Base-by-base conservation (phyloP, 2,329 filamentous ascomycete species). In the Simplicillium aogashimaense region DNA sequence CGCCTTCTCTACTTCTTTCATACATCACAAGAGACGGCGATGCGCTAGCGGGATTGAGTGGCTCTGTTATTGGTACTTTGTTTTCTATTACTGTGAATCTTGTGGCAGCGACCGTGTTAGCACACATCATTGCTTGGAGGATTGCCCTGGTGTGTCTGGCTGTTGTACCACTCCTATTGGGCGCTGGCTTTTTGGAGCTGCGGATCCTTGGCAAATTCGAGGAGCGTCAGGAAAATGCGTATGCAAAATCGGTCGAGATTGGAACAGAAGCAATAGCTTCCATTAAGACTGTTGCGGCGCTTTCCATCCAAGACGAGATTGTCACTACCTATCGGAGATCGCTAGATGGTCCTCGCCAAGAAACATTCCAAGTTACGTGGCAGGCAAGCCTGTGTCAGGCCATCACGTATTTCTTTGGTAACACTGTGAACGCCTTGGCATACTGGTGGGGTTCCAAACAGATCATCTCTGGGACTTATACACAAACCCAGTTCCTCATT, bases 111-210 rank as follows among this genome's bases (percentile, higher is more conserved):
- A 74, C 84, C 39, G 72, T 81, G 29, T 51, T 85, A 12, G 74
- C 79, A 0, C 76, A 81, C 45, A 72, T 82, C 37, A 66, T 85
- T 37, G 79, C 78, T 3, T 86, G 82, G 82, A 79, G 74, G 51
- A 82, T 86, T 42, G 78, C 80, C 1, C 57, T 86, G 10, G 81
- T 86, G 3, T 77, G 77, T 39, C 64, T 86, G 2, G 68, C 77
- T 2, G 65, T 74, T 16, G 73, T 85, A 0, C 82, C 81, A 0
- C 58, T 84, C 12, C 68, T 84, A 7, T 64, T 86, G 0, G 75
- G 74, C 2, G 67, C 78, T 1, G 81, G 81, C 1, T 67, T 81
- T 45, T 74, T 84, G 70, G 70, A 80, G 45, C 65, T 84, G 12
- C 66, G 65, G 2, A 67, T 76, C 4, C 67, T 81, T 1, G 67